Percentiles rank a stretch among this genome's conserved stretches.
Evolutionary conservation across 148 eudicot genomes (phyloP).

Genomic region (Persicaria maculosa): DNA sequence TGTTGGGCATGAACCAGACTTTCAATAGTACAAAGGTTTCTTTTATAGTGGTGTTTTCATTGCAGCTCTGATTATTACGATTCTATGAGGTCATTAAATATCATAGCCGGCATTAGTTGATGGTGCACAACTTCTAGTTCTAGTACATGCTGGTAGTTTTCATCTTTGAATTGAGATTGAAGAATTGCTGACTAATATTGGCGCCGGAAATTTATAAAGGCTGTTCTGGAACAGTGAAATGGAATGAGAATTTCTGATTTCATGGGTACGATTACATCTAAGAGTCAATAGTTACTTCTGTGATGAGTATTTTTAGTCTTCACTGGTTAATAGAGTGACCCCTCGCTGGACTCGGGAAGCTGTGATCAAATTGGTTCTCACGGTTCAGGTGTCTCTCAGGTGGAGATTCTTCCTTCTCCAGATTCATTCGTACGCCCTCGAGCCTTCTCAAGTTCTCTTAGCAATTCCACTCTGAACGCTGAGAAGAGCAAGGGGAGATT

Average conservation of each 20-base stretch:
- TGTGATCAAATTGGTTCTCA: slow-evolving; percentile 7
- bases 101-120: not conserved
- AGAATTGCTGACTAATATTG: not conserved
- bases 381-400: slow-evolving; percentile 9
- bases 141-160: not conserved
- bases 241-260: not conserved
- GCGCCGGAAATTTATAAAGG: not conserved
- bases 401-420: slow-evolving; percentile 19
- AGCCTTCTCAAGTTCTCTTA: not conserved
- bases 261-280: not conserved
- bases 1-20: not conserved
- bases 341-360: slow-evolving; percentile 8
- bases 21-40: not conserved
- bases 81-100: not conserved
- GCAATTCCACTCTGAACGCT: not conserved
- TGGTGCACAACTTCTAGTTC: not conserved
- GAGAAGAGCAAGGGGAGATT: not conserved
- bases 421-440: slow-evolving; percentile 27
- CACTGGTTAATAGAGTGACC: slow-evolving; percentile 13
- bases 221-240: not conserved
- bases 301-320: not conserved
- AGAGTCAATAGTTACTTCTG: not conserved
- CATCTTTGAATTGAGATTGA: not conserved
- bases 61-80: not conserved
- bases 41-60: not conserved